Conservation (phyloP, 768 basidiomycete species). For the Psilocybe azurescens region DNA sequence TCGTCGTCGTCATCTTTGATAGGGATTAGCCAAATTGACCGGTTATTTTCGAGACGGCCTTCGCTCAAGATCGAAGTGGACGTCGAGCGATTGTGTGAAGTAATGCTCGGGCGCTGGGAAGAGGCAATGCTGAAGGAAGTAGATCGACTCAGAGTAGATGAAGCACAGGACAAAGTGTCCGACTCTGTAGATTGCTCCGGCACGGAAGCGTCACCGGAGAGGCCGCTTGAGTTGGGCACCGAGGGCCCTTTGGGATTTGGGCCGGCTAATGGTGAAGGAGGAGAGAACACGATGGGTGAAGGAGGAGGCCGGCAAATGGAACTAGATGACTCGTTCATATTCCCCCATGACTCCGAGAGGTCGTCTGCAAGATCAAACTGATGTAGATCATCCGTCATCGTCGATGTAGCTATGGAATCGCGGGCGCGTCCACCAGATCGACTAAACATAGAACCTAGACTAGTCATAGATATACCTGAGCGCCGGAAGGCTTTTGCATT, state of each 20-base stretch:
- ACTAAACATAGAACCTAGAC: conserved; percentile 21
- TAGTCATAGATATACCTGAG: conserved; percentile 20
- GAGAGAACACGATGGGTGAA: conserved; percentile 37
- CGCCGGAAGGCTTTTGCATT: conserved; percentile 16
- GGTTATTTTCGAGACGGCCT: conserved; percentile 7
- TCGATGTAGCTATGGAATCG: conserved; percentile 21
- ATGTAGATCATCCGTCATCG: conserved; percentile 29
- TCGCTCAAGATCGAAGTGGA: conserved; percentile 14
- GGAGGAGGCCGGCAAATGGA: conserved; percentile 21
- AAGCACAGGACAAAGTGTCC: conserved; percentile 16
- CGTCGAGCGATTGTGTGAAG: conserved; percentile 18
- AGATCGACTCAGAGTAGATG: conserved; percentile 28
- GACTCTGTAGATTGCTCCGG: conserved; percentile 14
- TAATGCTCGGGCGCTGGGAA: conserved; percentile 10
- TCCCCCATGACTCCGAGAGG: conserved; percentile 27
- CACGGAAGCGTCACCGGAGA: conserved; percentile 3
- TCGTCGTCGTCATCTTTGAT: conserved; percentile 14
- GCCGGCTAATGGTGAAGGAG: conserved; percentile 26
- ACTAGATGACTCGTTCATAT: conserved; percentile 9
- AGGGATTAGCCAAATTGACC: conserved; percentile 20
- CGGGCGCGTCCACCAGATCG: conserved; percentile 11
- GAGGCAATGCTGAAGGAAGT: conserved; percentile 15
- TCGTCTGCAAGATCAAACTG: conserved; percentile 26
- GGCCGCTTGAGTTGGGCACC: neutral
- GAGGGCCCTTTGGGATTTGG: neutral